Evolutionary conservation across 306 rosid genomes (phyloP).

Genomic region (Hippophae gyantsensis): DNA sequence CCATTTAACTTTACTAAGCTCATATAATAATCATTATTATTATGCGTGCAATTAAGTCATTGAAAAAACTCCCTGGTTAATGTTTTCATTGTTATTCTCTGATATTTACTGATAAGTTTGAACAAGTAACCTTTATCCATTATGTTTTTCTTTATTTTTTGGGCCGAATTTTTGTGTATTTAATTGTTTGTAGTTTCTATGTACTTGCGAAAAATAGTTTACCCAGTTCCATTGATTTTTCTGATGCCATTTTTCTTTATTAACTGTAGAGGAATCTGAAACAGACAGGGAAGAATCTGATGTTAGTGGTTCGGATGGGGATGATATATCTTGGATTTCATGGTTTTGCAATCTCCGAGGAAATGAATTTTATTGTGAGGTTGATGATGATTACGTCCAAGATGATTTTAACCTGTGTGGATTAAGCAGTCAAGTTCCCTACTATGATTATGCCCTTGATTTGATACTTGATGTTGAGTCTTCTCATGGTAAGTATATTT

Average conservation of each 20-base stretch:
- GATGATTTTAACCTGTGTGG: slow-evolving; percentile 90
- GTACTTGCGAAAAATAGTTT: neutral
- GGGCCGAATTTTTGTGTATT: neutral
- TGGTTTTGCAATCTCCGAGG: slow-evolving; percentile 90
- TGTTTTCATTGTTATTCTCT: neutral
- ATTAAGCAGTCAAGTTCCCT: slow-evolving; percentile 72
- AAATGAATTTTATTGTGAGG: slow-evolving; percentile 72
- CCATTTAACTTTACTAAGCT: neutral
- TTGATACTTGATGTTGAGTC: slow-evolving; percentile 71
- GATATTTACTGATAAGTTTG: neutral
- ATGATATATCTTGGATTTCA: slow-evolving; percentile 75
- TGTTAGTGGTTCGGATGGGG: slow-evolving; percentile 78
- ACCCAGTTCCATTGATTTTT: neutral
- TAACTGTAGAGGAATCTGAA: slow-evolving; percentile 62
- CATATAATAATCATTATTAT: neutral
- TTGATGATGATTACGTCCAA: slow-evolving; percentile 75
- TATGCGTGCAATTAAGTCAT: neutral
- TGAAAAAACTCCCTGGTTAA: neutral
- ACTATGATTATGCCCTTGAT: slow-evolving; percentile 83
- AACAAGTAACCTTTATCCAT: neutral
- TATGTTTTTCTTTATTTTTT: neutral
- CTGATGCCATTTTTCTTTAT: slow-evolving; percentile 22
- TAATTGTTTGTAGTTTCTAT: neutral
- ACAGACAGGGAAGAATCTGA: slow-evolving; percentile 71
- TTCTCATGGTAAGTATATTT: slow-evolving; percentile 49